Percentiles rank a stretch among this genome's conserved stretches.
These are phyloP conservation scores for Coemansia sp. DNA, from an alignment of 192 early-diverging fungal genomes.

Conservation along the genomic window DNA sequence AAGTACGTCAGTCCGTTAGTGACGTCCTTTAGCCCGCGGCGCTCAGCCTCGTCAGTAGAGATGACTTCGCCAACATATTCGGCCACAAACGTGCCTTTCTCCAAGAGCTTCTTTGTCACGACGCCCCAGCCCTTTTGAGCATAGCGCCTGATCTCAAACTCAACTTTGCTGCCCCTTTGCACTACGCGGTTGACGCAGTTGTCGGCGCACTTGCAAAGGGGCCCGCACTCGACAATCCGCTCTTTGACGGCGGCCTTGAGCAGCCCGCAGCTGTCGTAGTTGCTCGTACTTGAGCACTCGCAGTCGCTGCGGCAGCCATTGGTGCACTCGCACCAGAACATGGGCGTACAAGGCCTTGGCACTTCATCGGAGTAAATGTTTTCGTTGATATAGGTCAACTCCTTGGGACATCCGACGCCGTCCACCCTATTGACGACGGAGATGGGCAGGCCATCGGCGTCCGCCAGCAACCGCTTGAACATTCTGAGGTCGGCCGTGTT, in stretches of 20 bases:
- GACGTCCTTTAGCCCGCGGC: slow-evolving; percentile 55
- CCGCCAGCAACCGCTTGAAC: slow-evolving; percentile 27
- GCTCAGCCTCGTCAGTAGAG: slow-evolving; percentile 74
- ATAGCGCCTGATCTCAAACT: slow-evolving; percentile 48
- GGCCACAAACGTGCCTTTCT: slow-evolving; percentile 82
- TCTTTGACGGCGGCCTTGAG: slow-evolving; percentile 4
- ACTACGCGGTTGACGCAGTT: slow-evolving; percentile 46
- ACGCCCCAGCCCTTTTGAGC: slow-evolving; percentile 55
- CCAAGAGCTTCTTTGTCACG: slow-evolving; percentile 14
- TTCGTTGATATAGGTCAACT: slow-evolving; percentile 48
- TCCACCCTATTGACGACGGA: slow-evolving; percentile 46
- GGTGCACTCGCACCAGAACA: slow-evolving; percentile 40
- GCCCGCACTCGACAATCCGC: slow-evolving; percentile 48
- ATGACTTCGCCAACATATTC: slow-evolving; percentile 99
- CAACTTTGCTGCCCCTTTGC: slow-evolving; percentile 33
- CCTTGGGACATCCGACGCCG: slow-evolving; percentile 20
- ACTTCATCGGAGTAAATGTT: slow-evolving; percentile 43
- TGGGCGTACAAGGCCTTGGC: slow-evolving; percentile 40
- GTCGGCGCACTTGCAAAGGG: slow-evolving; percentile 35
- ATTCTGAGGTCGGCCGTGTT: slow-evolving; percentile 32
- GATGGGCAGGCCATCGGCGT: slow-evolving; percentile 23
- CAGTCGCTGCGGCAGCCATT: slow-evolving; percentile 18
- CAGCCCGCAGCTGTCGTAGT: slow-evolving; percentile 42
- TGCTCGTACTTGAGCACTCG: slow-evolving; percentile 23
- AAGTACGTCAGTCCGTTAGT: slow-evolving; percentile 46